phyloP scores from a whole-genome alignment of 1,139 yeast species.

The Suhomyces terraborum region DNA sequence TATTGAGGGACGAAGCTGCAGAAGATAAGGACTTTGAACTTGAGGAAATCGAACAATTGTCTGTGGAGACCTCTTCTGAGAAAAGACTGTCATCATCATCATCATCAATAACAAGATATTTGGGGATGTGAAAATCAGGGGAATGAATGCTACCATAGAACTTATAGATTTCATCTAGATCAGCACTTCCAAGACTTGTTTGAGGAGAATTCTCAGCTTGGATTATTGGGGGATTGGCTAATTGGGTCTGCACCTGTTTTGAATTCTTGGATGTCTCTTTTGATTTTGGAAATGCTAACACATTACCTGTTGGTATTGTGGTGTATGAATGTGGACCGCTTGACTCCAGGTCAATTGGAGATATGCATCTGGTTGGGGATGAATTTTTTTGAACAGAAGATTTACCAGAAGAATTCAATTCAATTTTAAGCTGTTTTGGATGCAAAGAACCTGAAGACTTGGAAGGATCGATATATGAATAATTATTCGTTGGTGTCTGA shows the following conservation, averaged over 20 bases:
- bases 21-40: constrained; percentile 7
- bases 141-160: constrained; percentile 4
- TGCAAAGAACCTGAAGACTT: not conserved
- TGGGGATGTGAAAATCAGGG: constrained; percentile 14
- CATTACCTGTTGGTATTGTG: constrained; percentile 2
- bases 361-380: not conserved
- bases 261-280: not conserved
- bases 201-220: constrained; percentile 11
- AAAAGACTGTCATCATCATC: constrained; percentile 28
- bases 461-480: not conserved
- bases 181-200: constrained; percentile 4
- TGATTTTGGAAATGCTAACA: constrained; percentile 7
- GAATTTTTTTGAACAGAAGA: not conserved
- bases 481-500: not conserved
- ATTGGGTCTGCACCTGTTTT: not conserved
- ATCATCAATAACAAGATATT: constrained; percentile 19
- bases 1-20: constrained; percentile 4
- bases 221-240: not conserved
- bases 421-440: not conserved
- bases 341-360: constrained; percentile 1
- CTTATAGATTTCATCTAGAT: constrained; percentile 9
- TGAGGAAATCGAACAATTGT: constrained; percentile 4
- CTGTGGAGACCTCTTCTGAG: constrained; percentile 16
- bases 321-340: constrained; percentile 2
- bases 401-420: not conserved